Percentiles rank a stretch among this genome's conserved stretches.
Conservation (phyloP, 2,329 filamentous ascomycete species). For the Helicocarpus griseus region DNA sequence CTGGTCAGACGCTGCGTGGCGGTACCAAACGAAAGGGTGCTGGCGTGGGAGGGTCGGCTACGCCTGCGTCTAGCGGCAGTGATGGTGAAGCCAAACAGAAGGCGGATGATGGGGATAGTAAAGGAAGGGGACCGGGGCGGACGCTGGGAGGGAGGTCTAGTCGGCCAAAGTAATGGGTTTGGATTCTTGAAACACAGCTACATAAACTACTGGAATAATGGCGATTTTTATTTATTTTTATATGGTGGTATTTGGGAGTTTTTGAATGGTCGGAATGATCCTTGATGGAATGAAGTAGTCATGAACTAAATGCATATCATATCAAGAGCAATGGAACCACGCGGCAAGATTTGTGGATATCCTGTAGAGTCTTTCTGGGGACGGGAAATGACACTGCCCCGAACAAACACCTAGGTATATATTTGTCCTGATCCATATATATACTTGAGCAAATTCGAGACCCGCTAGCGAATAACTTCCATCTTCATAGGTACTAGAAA, state of each 20-base stretch:
- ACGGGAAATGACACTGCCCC: no score
- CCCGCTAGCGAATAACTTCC: no score
- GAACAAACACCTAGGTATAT: no score
- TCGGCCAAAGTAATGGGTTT: background rate
- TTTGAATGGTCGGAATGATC: background rate
- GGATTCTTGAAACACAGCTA: background rate
- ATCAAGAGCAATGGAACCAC: no score
- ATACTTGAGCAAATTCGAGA: no score
- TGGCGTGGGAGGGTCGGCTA: conserved; percentile 16
- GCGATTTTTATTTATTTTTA: background rate
- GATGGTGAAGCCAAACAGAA: conserved; percentile 21
- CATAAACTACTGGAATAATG: background rate
- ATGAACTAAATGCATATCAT: background rate
- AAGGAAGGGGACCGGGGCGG: conserved; percentile 3
- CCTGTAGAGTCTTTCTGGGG: no score
- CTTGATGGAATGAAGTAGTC: background rate
- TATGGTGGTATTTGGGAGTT: background rate
- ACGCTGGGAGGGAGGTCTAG: conserved; percentile 10
- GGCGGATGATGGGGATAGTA: conserved; percentile 8
- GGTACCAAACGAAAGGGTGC: conserved; percentile 48
- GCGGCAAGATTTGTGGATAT: no score
- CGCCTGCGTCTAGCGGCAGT: conserved; percentile 29
- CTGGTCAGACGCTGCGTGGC: conserved; percentile 67
- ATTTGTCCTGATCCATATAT: no score
- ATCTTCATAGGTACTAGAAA: no score